Conservation (phyloP, 1,139 yeast species). For the Arxiozyma slooffiae region DNA sequence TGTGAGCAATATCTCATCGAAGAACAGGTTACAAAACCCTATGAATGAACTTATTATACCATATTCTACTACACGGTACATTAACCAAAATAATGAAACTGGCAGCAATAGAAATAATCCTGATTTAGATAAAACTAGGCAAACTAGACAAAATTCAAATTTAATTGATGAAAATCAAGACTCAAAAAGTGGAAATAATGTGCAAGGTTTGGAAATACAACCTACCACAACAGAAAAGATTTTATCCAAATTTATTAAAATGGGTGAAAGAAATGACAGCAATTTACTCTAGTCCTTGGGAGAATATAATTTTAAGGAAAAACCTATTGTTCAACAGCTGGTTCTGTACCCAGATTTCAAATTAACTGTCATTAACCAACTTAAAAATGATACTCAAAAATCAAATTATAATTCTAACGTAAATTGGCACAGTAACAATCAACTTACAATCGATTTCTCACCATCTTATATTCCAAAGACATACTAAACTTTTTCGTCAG, state of each 20-base stretch:
- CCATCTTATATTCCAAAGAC: background rate
- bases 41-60: background rate
- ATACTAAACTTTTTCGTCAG: background rate
- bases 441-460: conserved; percentile 1
- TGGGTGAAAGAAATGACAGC: background rate
- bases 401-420: background rate
- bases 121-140: background rate
- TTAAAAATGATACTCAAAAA: background rate
- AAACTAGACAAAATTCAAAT: background rate
- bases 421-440: background rate
- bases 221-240: background rate
- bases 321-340: background rate
- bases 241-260: conserved; percentile 38
- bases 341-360: background rate
- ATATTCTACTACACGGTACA: background rate
- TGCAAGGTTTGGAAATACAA: background rate
- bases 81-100: background rate
- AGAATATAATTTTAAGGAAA: background rate
- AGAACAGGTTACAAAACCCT: background rate
- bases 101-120: background rate
- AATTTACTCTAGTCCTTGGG: background rate
- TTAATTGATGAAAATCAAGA: background rate
- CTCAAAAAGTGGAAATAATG: background rate
- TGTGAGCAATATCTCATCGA: background rate
- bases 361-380: background rate